Conservation (phyloP, 352 stramenopile species). For the Globisporangium takayamanum region DNA sequence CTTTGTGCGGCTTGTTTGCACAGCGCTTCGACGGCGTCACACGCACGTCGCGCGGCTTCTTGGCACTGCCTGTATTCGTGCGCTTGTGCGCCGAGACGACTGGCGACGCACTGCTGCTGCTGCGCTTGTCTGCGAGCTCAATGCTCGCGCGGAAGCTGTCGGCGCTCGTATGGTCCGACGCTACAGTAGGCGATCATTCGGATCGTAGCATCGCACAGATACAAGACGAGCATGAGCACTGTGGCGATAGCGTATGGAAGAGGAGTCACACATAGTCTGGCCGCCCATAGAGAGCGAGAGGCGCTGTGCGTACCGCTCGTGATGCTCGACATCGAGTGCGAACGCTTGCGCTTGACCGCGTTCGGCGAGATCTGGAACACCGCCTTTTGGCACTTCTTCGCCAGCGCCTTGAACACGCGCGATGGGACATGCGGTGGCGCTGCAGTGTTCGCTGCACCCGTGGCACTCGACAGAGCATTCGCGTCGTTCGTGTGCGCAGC, state of each 20-base stretch:
- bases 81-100: conserved; percentile 7
- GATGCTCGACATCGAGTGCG: conserved; percentile 32
- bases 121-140: conserved; percentile 14
- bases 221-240: background rate
- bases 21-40: conserved; percentile 46
- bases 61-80: conserved; percentile 16
- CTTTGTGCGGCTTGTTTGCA: conserved; percentile 36
- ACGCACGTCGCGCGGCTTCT: conserved; percentile 17
- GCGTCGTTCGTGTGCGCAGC: conserved; percentile 8
- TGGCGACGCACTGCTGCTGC: background rate
- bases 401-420: conserved; percentile 10
- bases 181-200: background rate
- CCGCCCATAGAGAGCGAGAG: background rate
- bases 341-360: conserved; percentile 53
- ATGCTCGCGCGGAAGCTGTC: conserved; percentile 17
- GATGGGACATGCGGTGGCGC: conserved; percentile 10
- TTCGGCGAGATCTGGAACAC: conserved; percentile 37
- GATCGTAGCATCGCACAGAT: background rate
- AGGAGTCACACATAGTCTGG: no score
- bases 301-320: conserved; percentile 22
- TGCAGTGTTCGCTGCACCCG: background rate
- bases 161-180: conserved; percentile 12
- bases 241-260: background rate
- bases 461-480: conserved; percentile 3
- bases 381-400: conserved; percentile 17